Conservation (phyloP, 2,329 filamentous ascomycete genomes). For the Claviceps sp. region DNA sequence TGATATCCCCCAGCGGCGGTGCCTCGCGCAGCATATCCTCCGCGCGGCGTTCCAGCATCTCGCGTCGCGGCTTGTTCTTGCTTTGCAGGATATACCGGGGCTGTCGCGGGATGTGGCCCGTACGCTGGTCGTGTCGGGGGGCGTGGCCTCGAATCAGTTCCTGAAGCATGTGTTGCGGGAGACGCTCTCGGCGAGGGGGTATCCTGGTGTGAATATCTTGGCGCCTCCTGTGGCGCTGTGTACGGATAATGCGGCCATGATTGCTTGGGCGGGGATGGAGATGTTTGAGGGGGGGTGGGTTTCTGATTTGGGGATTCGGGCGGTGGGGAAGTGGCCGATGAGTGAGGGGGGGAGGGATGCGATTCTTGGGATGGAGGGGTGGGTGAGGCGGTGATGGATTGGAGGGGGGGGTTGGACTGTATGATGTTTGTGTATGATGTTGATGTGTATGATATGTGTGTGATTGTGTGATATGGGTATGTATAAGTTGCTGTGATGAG, state of each 20-base stretch:
- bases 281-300: slow-evolving; percentile 74
- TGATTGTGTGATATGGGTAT: too few species aligned
- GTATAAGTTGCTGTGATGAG: too few species aligned
- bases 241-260: slow-evolving; percentile 96
- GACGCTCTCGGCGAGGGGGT: slow-evolving; percentile 53
- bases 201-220: slow-evolving; percentile 44
- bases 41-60: slow-evolving; percentile 79
- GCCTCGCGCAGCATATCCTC: slow-evolving; percentile 63
- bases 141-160: slow-evolving; percentile 77
- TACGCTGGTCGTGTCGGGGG: slow-evolving; percentile 73
- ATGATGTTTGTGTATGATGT: neutral
- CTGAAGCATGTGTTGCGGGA: slow-evolving; percentile 51
- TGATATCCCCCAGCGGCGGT: slow-evolving; percentile 45
- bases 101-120: slow-evolving; percentile 17
- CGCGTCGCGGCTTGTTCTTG: slow-evolving; percentile 58
- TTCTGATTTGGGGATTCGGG: slow-evolving; percentile 44
- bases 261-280: slow-evolving; percentile 84
- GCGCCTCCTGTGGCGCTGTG: slow-evolving; percentile 70
- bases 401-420: neutral
- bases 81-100: slow-evolving; percentile 31
- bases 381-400: slow-evolving; percentile 19
- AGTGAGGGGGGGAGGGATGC: slow-evolving; percentile 43
- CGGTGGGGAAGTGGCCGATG: slow-evolving; percentile 61
- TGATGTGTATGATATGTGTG: neutral
- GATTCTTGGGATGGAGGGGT: slow-evolving; percentile 46